Evolutionary conservation across 225 moss, liverwort and hornwort genomes (phyloP).

Genomic region (Ulota crispa): DNA sequence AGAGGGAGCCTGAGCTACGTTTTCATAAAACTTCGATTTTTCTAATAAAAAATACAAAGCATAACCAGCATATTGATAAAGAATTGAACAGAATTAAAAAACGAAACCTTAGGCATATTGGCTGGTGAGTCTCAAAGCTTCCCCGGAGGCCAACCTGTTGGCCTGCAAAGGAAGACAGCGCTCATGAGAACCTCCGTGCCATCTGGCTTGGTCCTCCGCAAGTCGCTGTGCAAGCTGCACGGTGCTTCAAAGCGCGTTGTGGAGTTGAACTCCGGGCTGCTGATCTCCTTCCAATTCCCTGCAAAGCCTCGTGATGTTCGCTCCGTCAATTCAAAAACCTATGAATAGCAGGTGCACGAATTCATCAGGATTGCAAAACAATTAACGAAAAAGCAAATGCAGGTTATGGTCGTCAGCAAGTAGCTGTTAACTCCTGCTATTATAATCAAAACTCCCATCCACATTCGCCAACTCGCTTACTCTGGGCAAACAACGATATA

Average conservation of each 20-base stretch:
- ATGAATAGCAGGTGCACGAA: neutral
- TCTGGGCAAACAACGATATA: neutral
- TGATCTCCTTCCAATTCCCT: constrained; percentile 36
- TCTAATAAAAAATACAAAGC: neutral
- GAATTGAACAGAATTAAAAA: neutral
- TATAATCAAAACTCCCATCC: neutral
- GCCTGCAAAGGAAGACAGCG: constrained; percentile 42
- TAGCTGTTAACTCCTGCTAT: neutral
- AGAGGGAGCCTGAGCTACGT: neutral
- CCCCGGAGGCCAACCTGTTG: constrained; percentile 31
- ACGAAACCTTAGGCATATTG: neutral
- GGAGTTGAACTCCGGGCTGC: constrained; percentile 1
- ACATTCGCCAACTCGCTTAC: neutral
- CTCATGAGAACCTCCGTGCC: constrained; percentile 31
- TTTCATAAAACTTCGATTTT: neutral
- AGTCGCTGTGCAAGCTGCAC: constrained; percentile 39
- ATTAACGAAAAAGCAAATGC: neutral
- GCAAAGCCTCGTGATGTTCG: constrained; percentile 65
- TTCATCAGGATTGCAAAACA: neutral
- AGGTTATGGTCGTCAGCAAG: neutral
- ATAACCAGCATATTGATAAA: neutral
- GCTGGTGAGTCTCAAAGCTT: neutral
- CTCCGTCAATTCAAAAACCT: constrained; percentile 56
- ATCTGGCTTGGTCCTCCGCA: constrained; percentile 16
- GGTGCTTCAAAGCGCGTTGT: constrained; percentile 57